phyloP scores from a whole-genome alignment of 176 grass and related monocot species.

The Elymus sibiricus region DNA sequence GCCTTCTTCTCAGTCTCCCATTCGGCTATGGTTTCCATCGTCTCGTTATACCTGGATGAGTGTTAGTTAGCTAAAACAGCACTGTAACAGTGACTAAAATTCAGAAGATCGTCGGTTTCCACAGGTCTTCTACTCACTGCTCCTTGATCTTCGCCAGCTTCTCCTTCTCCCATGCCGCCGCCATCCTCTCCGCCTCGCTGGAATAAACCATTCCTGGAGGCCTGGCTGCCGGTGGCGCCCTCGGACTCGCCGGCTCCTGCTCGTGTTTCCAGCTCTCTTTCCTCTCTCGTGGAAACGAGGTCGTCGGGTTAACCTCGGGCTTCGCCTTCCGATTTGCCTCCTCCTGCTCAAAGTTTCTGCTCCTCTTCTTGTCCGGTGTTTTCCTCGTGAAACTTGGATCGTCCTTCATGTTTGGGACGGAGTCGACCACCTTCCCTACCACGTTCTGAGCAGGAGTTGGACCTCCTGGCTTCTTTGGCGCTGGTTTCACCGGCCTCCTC shows the following conservation, averaged over 20 bases:
- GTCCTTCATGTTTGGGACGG: constrained; percentile 19
- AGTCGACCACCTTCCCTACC: constrained; percentile 15
- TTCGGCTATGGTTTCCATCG: constrained; percentile 45
- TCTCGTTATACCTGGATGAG: constrained; percentile 47
- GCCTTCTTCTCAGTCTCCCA: constrained; percentile 71
- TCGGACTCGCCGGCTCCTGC: constrained; percentile 25
- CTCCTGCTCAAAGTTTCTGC: constrained; percentile 38
- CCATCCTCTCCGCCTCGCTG: constrained; percentile 33
- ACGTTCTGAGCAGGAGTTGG: neutral
- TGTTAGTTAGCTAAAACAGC: neutral
- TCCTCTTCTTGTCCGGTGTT: constrained; percentile 32
- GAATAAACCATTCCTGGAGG: neutral
- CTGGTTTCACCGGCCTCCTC: constrained; percentile 7
- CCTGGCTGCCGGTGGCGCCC: neutral
- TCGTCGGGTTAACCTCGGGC: neutral
- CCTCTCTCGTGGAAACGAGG: constrained; percentile 28
- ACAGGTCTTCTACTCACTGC: constrained; percentile 17
- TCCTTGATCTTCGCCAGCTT: constrained; percentile 55
- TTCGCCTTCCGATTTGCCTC: neutral
- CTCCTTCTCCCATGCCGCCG: constrained; percentile 59
- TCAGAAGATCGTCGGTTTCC: neutral
- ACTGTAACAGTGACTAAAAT: neutral
- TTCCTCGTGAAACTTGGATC: constrained; percentile 30
- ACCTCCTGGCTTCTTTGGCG: neutral
- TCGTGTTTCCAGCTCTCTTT: constrained; percentile 41